Evolutionary conservation across 371 early-diverging fungal species (phyloP), one percentile per base, ranked within the genome.

Genomic region (Syncephalastrum monosporum): DNA sequence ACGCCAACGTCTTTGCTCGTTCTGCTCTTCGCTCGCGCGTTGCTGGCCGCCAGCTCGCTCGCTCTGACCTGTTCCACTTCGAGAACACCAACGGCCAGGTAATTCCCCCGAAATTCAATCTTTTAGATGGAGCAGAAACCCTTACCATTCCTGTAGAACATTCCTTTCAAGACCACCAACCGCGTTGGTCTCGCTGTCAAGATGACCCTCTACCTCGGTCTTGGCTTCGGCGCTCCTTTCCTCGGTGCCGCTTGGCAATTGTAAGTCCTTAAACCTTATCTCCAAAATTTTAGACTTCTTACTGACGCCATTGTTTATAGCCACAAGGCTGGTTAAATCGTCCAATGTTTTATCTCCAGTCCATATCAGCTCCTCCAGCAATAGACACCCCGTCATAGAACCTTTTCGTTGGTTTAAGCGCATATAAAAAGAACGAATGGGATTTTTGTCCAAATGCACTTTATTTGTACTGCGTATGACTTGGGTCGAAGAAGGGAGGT

Each of bases 161-260:
- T 80, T 56, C 81, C 81, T 44, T 80, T 80, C 68, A 65, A 62
- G 16, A 80, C 77, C 68, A 75, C 70, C 63, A 80, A 75, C 72
- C 72, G 71, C 58, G 62, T 63, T 51, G 74, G 59, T 50, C 72
- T 80, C 60, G 75, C 74, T 50, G 44, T 73, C 54, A 65, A 64
- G 43, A 71, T 77, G 55, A 50, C 50, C 42, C 57, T 68, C 46
- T 77, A 67, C 64, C 69, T 72, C 65, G 77, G 75, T 48, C 43
- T 61, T 17, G 77, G 77, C 44, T 80, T 80, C 54, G 60, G 68
- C 38, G 60, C 68, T 52, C 77, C 75, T 55, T 80, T 80, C 69
- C 44, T 80, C 55, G 72, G 77, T 56, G 44, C 48, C 29, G 56
- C 53, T 44, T 64, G 65, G 65, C 65, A 64, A 57, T 60, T 64